Percentiles rank a stretch among this genome's conserved stretches.
These are phyloP conservation scores for Barnettozyma botsteinii DNA, from an alignment of 805 yeast genomes.

Conservation along the genomic window DNA sequence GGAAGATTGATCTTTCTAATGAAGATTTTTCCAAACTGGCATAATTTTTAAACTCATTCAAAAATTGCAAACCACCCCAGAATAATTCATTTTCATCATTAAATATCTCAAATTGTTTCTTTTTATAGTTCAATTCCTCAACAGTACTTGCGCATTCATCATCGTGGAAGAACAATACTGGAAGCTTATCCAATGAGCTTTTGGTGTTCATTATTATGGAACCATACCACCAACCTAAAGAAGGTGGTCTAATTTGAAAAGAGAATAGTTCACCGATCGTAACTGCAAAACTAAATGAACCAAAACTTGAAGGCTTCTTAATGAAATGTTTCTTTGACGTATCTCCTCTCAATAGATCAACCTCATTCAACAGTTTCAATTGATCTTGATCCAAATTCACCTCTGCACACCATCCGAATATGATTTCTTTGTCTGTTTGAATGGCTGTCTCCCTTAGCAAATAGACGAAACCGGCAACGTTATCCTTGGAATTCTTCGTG, in stretches of 20 bases:
- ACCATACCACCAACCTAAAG: conserved; percentile 89
- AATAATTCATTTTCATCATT: conserved; percentile 47
- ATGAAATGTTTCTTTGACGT: conserved; percentile 29
- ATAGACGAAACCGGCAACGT: conserved; percentile 71
- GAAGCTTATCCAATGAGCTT: conserved; percentile 55
- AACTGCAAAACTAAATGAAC: conserved; percentile 64
- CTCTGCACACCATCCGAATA: conserved; percentile 69
- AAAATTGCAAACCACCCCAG: conserved; percentile 91
- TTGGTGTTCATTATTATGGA: conserved; percentile 70
- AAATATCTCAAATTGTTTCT: conserved; percentile 71
- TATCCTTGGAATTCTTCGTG: conserved; percentile 63
- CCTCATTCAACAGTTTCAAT: conserved; percentile 38
- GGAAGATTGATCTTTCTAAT: conserved; percentile 63
- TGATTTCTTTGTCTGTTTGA: conserved; percentile 39
- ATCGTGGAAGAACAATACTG: conserved; percentile 90
- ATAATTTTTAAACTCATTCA: conserved; percentile 45
- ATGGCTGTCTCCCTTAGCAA: conserved; percentile 50
- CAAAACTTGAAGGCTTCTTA: conserved; percentile 41
- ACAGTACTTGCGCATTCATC: conserved; percentile 74
- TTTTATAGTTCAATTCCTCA: conserved; percentile 51
- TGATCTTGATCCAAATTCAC: conserved; percentile 42
- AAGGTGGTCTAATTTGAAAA: conserved; percentile 77
- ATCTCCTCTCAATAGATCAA: conserved; percentile 34
- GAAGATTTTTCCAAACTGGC: conserved; percentile 64
- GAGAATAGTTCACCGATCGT: conserved; percentile 61